Evolutionary conservation across 1,139 yeast genomes (phyloP).

Genomic region (Geotrichum australiense): DNA sequence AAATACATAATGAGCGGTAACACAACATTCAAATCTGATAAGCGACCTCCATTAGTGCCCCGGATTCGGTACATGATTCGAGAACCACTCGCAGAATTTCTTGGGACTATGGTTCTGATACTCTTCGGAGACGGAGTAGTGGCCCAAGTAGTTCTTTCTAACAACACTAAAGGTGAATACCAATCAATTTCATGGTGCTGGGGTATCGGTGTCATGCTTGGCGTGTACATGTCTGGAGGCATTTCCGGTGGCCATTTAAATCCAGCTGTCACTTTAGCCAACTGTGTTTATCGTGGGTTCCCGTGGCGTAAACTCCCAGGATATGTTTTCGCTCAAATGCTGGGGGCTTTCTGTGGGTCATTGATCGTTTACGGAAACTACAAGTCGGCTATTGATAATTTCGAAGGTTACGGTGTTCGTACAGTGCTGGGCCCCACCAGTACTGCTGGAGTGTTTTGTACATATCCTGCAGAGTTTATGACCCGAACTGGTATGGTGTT

Average conservation of each 20-base stretch:
- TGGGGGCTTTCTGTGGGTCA: slow-evolving; percentile 30
- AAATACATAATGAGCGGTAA: slow-evolving; percentile 1
- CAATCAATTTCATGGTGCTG: slow-evolving; percentile 41
- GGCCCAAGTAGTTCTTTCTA: slow-evolving; percentile 38
- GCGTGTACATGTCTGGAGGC: slow-evolving; percentile 34
- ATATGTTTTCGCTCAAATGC: slow-evolving; percentile 28
- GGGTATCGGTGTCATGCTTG: slow-evolving; percentile 48
- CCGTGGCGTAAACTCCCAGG: slow-evolving; percentile 31
- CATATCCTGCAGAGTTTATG: slow-evolving; percentile 40
- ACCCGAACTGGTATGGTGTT: slow-evolving; percentile 41
- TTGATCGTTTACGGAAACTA: slow-evolving; percentile 30
- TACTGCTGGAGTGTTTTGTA: slow-evolving; percentile 41
- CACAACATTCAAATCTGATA: too few relatives aligned
- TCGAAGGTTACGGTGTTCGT: slow-evolving; percentile 28
- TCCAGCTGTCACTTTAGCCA: slow-evolving; percentile 32
- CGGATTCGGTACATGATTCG: slow-evolving; percentile 24
- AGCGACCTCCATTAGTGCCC: slow-evolving; percentile 23
- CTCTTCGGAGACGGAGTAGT: slow-evolving; percentile 43
- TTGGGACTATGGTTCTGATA: slow-evolving; percentile 42
- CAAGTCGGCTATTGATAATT: slow-evolving; percentile 27
- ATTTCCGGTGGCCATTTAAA: slow-evolving; percentile 33
- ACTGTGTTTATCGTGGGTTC: slow-evolving; percentile 29
- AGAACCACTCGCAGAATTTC: slow-evolving; percentile 40
- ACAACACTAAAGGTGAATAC: slow-evolving; percentile 37
- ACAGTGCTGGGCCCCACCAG: slow-evolving; percentile 29